Evolutionary conservation across 2,329 filamentous ascomycete species (phyloP).

Genomic region (Exophiala sp.): DNA sequence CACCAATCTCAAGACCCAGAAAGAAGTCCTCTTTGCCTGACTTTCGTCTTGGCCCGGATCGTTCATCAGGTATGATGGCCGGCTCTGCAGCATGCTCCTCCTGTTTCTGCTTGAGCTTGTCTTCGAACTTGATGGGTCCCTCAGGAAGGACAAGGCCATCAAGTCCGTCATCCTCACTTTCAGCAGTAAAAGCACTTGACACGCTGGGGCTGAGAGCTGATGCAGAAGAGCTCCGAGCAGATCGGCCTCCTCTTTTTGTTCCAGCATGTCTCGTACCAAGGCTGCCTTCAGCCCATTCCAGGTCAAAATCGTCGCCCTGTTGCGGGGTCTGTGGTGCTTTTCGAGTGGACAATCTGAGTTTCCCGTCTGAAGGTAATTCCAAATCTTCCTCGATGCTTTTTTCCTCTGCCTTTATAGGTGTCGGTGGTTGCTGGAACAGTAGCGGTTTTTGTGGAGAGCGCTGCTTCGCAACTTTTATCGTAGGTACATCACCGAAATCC

Average conservation of each 20-base stretch:
- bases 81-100: conserved; percentile 42
- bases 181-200: conserved; percentile 82
- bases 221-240: conserved; percentile 77
- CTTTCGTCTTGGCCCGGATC: conserved; percentile 29
- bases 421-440: conserved; percentile 32
- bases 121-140: conserved; percentile 77
- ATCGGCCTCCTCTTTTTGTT: conserved; percentile 73
- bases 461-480: conserved; percentile 65
- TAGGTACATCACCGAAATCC: conserved; percentile 61
- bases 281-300: conserved; percentile 88
- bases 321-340: conserved; percentile 61
- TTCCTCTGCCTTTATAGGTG: conserved; percentile 42
- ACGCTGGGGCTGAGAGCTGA: conserved; percentile 90
- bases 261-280: conserved; percentile 87
- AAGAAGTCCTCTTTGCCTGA: conserved; percentile 70
- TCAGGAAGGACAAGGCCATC: conserved; percentile 83
- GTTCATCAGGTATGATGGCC: conserved; percentile 35
- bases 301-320: conserved; percentile 70
- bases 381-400: conserved; percentile 72
- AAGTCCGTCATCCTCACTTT: conserved; percentile 90
- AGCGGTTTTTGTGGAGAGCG: conserved; percentile 52
- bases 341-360: conserved; percentile 59
- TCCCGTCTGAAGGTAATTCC: conserved; percentile 64
- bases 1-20: conserved; percentile 79
- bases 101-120: conserved; percentile 70